phyloP scores from a whole-genome alignment of 768 basidiomycete genomes.

The Trametes villosa region DNA sequence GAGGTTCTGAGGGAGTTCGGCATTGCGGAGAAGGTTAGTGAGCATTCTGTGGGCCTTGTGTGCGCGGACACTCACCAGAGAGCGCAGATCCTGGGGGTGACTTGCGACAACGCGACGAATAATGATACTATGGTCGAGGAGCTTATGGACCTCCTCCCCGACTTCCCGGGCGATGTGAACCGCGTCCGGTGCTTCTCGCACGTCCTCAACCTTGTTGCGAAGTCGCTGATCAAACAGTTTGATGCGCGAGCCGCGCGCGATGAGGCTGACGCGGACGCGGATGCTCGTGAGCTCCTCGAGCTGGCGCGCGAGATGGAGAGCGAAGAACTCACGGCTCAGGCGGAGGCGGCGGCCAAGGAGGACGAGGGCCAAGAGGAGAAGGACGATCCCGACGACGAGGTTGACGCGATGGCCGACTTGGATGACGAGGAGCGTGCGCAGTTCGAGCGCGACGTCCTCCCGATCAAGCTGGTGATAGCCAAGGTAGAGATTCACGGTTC shows the following conservation, averaged over 20 bases:
- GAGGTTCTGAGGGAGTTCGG: constrained; percentile 33
- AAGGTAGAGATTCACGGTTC: background rate
- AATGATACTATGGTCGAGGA: constrained; percentile 8
- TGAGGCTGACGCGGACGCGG: background rate
- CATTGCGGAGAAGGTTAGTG: constrained; percentile 38
- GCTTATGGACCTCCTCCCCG: background rate
- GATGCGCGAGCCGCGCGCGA: background rate
- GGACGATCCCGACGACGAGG: background rate
- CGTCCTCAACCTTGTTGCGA: constrained; percentile 25
- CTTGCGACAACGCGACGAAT: background rate
- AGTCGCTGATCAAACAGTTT: constrained; percentile 9
- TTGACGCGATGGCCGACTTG: background rate
- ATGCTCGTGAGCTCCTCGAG: too few relatives aligned
- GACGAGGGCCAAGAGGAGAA: too few relatives aligned
- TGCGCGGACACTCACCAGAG: background rate
- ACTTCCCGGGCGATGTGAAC: constrained; percentile 7
- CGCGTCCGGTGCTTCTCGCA: constrained; percentile 25
- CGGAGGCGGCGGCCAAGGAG: background rate
- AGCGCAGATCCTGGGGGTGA: background rate
- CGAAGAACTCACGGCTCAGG: background rate
- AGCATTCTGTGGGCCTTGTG: background rate
- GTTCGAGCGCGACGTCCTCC: background rate
- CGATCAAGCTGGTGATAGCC: background rate
- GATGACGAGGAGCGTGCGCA: background rate
- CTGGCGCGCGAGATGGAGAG: background rate